Evolutionary conservation across 2,329 filamentous ascomycete genomes (phyloP), one percentile per base, ranked within the genome.

Genomic region (Ascochyta koolunga): DNA sequence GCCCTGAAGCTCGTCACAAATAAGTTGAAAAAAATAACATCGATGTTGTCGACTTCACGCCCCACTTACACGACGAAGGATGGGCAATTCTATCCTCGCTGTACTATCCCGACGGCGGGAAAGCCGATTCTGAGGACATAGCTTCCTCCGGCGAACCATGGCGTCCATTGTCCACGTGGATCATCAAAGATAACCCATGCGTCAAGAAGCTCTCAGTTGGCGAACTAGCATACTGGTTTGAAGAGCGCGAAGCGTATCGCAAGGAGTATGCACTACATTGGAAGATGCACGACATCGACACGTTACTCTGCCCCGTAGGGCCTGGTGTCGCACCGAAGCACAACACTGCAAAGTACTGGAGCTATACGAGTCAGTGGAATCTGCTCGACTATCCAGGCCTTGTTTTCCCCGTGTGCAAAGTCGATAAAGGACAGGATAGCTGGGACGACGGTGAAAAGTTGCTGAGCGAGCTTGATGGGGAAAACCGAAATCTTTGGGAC

Each of bases 361-460:
- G 81, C 1, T 90, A 90, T 61, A 88, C 86, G 0, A 76, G 81
- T 0, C 82, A 86, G 56, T 90, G 86, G 86, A 90, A 90, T 66
- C 63, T 89, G 36, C 79, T 90, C 1, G 86, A 90, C 68, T 89
- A 88, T 68, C 85, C 87, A 0, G 81, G 79, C 9, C 70, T 83
- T 2, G 79, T 85, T 0, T 88, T 90, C 65, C 87, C 87, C 0
- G 83, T 74, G 1, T 65, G 54, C 3, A 68, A 64, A 41, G 77
- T 80, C 1, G 76, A 82, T 48, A 75, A 75, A 1, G 62, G 62
- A 0, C 62, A 72, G 13, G 82, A 84, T 60, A 56, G 56, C 21
- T 71, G 66, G 35, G 68, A 59, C 0, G 79, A 77, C 55, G 38
- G 60, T 48, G 50, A 42, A 4, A 43, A 63, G 54, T 66, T 74